Base-by-base conservation (phyloP, 176 grass and related monocot genomes). In the Bolboschoenus planiculmis region DNA sequence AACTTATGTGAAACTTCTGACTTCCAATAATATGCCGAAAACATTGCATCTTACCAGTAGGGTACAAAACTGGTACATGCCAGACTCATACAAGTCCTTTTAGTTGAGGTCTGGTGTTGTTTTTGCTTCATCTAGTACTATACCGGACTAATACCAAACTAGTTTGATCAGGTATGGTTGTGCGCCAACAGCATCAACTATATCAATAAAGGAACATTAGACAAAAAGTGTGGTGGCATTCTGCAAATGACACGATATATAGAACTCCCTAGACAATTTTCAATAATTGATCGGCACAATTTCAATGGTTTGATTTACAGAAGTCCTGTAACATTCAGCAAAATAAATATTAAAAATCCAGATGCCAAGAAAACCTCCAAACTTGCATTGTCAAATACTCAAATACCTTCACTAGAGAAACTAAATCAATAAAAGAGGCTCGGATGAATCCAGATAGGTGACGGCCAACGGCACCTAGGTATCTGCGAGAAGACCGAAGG, bases 361-460 rank as follows among this genome's bases (percentile, higher is more conserved):
- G 18, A 16, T 23, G 29, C 5, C 11, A 48, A 50, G 71, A 30
- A 27, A 75, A 75, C 43, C 4, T 30, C 11, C 3, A 30, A 50
- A 74, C 70, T 47, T 48, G 39, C 42, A 74, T 23, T 23, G 9
- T 23, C 35, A 70, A 42, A 42, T 57, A 23, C n/a, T 57, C 4
- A 57, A 57, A 57, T 72, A 72, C 37, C 67, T 72, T 72, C n/a
- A 44, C 9, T 26, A 47, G 42, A 47, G 21, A 23, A 23, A 13
- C 7, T 4, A 23, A 10, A 80, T 80, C 62, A 73, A 61, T 76
- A 85, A 23, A 85, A 79, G 14, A 85, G 37, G 76, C 72, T 79
- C n/a, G 84, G 84, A n/a, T 79, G 47, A 14, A 85, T 56, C 84
- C 84, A 85, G 30, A 79, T 65, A 4, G 84, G 84, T 6, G 57